phyloP scores from a whole-genome alignment of 768 basidiomycete genomes.

The Coprinopsis sp. region DNA sequence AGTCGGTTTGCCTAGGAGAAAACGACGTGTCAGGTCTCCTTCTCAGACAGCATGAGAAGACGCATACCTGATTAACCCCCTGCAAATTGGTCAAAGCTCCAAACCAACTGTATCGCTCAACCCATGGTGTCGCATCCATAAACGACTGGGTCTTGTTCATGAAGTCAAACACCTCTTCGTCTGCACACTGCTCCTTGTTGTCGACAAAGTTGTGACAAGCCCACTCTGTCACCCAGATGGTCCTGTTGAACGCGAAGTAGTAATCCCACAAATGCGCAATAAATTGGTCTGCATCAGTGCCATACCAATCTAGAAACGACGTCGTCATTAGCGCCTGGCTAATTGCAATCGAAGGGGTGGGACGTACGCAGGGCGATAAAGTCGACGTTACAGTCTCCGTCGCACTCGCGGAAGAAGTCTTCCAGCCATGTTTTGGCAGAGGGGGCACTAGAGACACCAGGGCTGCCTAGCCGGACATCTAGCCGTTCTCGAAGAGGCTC shows the following conservation, averaged over 20 bases:
- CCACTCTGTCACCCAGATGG: constrained; percentile 62
- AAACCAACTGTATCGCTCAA: constrained; percentile 61
- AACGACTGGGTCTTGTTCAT: constrained; percentile 48
- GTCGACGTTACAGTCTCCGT: constrained; percentile 48
- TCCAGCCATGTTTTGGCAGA: constrained; percentile 51
- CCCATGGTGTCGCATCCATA: constrained; percentile 48
- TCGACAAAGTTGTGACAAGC: constrained; percentile 50
- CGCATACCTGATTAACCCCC: constrained; percentile 42
- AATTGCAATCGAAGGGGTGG: neutral
- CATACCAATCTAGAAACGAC: constrained; percentile 44
- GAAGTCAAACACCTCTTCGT: constrained; percentile 40
- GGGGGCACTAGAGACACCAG: constrained; percentile 48
- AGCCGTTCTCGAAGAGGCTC: constrained; percentile 45
- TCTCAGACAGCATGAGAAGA: neutral
- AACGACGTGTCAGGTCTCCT: neutral
- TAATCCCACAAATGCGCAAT: constrained; percentile 45
- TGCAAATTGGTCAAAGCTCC: constrained; percentile 49
- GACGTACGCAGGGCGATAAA: constrained; percentile 50
- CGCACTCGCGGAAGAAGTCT: constrained; percentile 47
- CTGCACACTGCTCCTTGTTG: constrained; percentile 38
- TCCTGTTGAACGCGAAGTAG: constrained; percentile 44
- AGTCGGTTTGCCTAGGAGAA: constrained; percentile 38
- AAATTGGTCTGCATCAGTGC: constrained; percentile 44
- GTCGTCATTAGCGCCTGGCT: neutral
- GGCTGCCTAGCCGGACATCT: constrained; percentile 47